phyloP scores from a whole-genome alignment of 1,284 basidiomycete species.

The Schizophyllum amplum region DNA sequence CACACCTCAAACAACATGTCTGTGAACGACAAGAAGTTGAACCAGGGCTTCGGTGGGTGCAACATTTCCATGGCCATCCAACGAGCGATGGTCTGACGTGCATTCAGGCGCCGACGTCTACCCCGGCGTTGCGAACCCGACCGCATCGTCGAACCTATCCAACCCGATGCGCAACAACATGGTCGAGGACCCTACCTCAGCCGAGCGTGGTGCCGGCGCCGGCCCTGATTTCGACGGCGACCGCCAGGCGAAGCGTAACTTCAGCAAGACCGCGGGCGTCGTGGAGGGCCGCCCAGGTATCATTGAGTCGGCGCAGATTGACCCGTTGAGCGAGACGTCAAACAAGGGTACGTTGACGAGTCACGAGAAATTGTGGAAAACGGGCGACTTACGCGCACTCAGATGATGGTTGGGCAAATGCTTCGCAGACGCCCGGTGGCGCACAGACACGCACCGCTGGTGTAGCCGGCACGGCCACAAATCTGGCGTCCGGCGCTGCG shows the following conservation, averaged over 20 bases:
- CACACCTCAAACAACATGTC: not conserved
- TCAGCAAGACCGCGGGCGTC: slow-evolving; percentile 34
- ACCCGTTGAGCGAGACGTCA: slow-evolving; percentile 38
- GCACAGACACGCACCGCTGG: slow-evolving; percentile 5
- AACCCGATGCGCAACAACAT: slow-evolving; percentile 35
- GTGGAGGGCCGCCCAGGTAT: slow-evolving; percentile 45
- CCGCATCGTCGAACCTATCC: slow-evolving; percentile 24
- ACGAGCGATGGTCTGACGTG: not conserved
- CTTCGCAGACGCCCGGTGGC: slow-evolving; percentile 11
- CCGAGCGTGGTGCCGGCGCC: slow-evolving; percentile 32
- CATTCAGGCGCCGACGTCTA: slow-evolving; percentile 26
- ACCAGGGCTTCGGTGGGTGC: not conserved
- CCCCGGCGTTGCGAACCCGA: slow-evolving; percentile 40
- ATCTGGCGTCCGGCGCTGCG: slow-evolving; percentile 16
- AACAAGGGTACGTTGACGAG: slow-evolving; percentile 26
- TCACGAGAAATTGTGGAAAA: not conserved
- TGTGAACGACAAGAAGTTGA: not conserved
- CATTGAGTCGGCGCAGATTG: slow-evolving; percentile 43
- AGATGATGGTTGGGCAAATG: slow-evolving; percentile 40
- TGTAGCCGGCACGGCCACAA: slow-evolving; percentile 16
- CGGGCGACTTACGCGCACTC: not conserved
- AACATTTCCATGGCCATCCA: not conserved
- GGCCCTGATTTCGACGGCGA: slow-evolving; percentile 29
- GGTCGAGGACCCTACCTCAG: slow-evolving; percentile 34
- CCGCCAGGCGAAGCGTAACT: slow-evolving; percentile 27